phyloP scores from a whole-genome alignment of 352 stramenopile species.

The Phytophthora melonis region DNA sequence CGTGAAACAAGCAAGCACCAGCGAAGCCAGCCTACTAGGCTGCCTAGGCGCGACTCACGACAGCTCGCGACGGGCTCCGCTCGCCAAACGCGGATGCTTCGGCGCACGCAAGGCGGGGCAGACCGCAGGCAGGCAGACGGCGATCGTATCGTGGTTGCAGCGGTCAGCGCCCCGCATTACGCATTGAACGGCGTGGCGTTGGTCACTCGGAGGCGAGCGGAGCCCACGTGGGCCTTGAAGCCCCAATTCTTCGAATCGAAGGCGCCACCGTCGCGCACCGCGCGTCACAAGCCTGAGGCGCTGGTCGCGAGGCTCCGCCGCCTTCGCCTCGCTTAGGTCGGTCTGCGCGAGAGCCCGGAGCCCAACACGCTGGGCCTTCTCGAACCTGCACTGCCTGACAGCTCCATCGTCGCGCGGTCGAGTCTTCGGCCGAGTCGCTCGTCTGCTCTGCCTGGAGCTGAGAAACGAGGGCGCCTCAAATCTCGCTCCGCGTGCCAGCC shows the following conservation, averaged over 20 bases:
- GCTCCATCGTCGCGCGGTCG: too few species aligned
- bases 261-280: not conserved
- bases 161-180: not conserved
- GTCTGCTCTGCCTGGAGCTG: not conserved
- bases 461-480: not conserved
- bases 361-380: not conserved
- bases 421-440: not conserved
- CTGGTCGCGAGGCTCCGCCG: not conserved
- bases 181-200: not conserved
- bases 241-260: not conserved
- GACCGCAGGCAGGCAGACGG: not conserved
- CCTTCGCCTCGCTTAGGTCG: not conserved
- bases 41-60: not conserved
- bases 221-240: not conserved
- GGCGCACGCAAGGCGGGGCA: not conserved
- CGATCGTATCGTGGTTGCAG: not conserved
- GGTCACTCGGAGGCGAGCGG: not conserved
- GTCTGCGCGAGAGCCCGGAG: not conserved
- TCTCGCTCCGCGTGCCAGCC: not conserved
- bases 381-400: not conserved
- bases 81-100: not conserved
- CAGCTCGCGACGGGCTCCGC: not conserved
- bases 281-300: not conserved
- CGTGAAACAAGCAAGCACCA: not conserved
- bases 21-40: not conserved